These are phyloP conservation scores for Kwoniella shivajii DNA, from an alignment of 1,284 basidiomycete species.

Conservation along the genomic window DNA sequence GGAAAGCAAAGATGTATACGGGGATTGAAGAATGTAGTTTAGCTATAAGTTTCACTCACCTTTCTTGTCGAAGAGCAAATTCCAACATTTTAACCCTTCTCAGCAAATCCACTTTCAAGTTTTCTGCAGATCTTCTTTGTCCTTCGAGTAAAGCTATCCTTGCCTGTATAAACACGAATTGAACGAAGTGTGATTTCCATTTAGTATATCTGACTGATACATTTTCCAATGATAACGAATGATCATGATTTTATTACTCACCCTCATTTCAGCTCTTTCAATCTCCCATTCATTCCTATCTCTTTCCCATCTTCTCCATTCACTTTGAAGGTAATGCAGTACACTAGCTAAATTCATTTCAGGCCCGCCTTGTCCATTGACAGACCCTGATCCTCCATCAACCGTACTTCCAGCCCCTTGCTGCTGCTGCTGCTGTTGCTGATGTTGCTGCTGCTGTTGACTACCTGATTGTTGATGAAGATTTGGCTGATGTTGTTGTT, in stretches of 20 bases:
- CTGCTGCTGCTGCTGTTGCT: conserved; percentile 23
- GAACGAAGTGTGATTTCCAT: background rate
- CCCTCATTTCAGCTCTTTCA: conserved; percentile 97
- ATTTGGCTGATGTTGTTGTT: conserved; percentile 23
- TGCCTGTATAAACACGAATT: conserved; percentile 60
- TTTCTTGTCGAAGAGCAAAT: conserved; percentile 89
- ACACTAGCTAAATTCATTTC: conserved; percentile 93
- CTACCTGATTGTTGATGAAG: conserved; percentile 26
- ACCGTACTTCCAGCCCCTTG: conserved; percentile 14
- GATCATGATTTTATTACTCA: conserved; percentile 53
- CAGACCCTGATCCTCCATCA: conserved; percentile 38
- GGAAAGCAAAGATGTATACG: too few species aligned
- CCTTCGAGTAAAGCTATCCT: conserved; percentile 97
- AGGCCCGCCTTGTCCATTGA: conserved; percentile 26
- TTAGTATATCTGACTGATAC: background rate
- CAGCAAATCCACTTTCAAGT: conserved; percentile 93
- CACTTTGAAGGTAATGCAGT: conserved; percentile 94
- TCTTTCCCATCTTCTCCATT: conserved; percentile 94
- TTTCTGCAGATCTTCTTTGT: conserved; percentile 93
- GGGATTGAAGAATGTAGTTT: background rate
- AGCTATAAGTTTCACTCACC: conserved; percentile 65
- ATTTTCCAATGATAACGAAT: background rate
- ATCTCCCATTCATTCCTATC: conserved; percentile 99
- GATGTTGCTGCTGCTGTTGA: conserved; percentile 15
- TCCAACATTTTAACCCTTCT: conserved; percentile 99